These are phyloP conservation scores for Trichoderma gracile DNA, from an alignment of 2,329 filamentous ascomycete genomes.

Conservation along the genomic window DNA sequence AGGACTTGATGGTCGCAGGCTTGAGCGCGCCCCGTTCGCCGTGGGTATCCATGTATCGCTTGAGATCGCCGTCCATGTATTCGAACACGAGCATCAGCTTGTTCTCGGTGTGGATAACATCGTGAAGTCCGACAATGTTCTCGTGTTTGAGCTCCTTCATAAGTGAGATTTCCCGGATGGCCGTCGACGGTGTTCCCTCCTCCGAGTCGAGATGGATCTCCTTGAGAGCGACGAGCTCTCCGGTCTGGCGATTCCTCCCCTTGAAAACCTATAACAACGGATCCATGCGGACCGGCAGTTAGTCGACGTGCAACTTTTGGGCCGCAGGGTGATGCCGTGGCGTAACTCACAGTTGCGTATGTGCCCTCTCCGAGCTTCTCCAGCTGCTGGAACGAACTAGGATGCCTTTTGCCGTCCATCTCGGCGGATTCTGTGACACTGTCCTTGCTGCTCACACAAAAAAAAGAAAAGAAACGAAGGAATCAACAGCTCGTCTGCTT, in stretches of 20 bases:
- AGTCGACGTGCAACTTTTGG: background rate
- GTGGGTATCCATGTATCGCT: constrained; percentile 96
- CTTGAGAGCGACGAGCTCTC: constrained; percentile 93
- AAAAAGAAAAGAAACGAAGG: too few species aligned
- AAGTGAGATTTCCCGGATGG: constrained; percentile 95
- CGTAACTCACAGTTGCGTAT: constrained; percentile 80
- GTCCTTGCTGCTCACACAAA: background rate
- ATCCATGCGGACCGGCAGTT: background rate
- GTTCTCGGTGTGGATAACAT: constrained; percentile 99
- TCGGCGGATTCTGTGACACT: background rate
- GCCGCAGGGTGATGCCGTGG: background rate
- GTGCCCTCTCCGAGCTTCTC: constrained; percentile 98
- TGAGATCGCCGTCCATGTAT: constrained; percentile 97
- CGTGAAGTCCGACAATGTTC: constrained; percentile 95
- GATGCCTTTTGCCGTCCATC: constrained; percentile 92
- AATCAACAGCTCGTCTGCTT: constrained; percentile 2
- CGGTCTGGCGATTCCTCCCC: constrained; percentile 93
- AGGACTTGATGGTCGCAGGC: constrained; percentile 90
- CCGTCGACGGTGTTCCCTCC: constrained; percentile 94
- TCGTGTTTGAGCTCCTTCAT: constrained; percentile 99
- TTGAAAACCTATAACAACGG: constrained; percentile 81
- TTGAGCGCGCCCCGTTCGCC: constrained; percentile 89
- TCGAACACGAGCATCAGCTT: constrained; percentile 99
- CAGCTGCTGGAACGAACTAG: constrained; percentile 97
- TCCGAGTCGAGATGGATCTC: constrained; percentile 99